Percentiles rank a stretch among this genome's conserved stretches.
Evolutionary conservation across 768 basidiomycete species (phyloP).

Genomic region (Gautieria morchelliformis): DNA sequence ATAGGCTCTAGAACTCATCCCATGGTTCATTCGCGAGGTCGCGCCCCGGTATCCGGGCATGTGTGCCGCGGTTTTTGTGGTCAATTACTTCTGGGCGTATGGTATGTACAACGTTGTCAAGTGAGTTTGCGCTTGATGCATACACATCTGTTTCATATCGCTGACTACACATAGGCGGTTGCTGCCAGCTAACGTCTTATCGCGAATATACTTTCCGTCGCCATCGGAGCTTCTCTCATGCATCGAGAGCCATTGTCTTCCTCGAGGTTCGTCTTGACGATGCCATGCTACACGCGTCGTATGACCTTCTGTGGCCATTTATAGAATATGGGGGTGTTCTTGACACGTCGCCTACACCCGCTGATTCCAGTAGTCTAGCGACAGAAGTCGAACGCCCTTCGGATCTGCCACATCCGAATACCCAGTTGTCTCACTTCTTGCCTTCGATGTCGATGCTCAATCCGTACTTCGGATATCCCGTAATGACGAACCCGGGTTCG

Average conservation of each 20-base stretch:
- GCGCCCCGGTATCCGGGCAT: constrained; percentile 68
- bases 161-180: constrained; percentile 34
- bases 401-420: background rate
- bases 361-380: background rate
- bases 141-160: background rate
- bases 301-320: constrained; percentile 14
- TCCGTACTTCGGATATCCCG: constrained; percentile 71
- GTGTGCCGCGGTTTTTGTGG: constrained; percentile 67
- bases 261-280: constrained; percentile 38
- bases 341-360: background rate
- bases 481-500: constrained; percentile 19
- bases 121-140: constrained; percentile 28
- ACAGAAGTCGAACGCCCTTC: background rate
- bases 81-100: constrained; percentile 71
- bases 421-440: constrained; percentile 13
- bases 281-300: constrained; percentile 8
- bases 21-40: constrained; percentile 57
- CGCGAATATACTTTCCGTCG: constrained; percentile 59
- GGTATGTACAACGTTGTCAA: constrained; percentile 58
- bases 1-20: constrained; percentile 52
- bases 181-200: constrained; percentile 48
- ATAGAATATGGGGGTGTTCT: constrained; percentile 64
- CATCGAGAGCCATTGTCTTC: constrained; percentile 44
- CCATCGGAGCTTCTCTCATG: constrained; percentile 43
- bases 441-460: constrained; percentile 54